A percentile compares a stretch with the other conserved stretches of the same genome.
phyloP scores from a whole-genome alignment of 208 protist genomes.

The Crithidia fasciculata region DNA sequence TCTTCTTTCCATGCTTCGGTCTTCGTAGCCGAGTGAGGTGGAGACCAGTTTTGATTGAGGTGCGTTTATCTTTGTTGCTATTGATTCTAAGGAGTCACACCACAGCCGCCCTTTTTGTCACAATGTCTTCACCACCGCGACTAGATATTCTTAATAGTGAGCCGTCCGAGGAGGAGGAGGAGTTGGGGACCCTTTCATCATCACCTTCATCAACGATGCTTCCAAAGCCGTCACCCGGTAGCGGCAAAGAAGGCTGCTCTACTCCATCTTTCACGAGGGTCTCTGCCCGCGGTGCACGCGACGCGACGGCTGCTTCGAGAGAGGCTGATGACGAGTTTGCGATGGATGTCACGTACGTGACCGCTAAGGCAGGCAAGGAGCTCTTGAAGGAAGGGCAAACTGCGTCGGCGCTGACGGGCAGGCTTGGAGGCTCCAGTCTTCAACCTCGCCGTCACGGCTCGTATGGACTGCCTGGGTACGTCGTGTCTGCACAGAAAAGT shows the following conservation, averaged over 20 bases:
- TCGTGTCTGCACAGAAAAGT: neutral
- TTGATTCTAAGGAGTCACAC: too few relatives aligned
- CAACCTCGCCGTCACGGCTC: neutral
- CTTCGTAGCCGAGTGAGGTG: too few relatives aligned
- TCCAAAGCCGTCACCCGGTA: neutral
- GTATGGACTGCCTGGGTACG: neutral
- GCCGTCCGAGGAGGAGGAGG: conserved; percentile 40
- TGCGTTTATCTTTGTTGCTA: too few relatives aligned
- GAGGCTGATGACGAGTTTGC: conserved; percentile 48
- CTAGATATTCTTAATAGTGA: neutral
- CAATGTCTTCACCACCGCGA: conserved; percentile 3
- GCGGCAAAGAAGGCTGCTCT: neutral
- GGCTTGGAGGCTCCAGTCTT: neutral
- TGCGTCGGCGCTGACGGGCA: neutral
- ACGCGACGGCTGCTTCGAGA: neutral
- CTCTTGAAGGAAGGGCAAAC: neutral
- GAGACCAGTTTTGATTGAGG: too few relatives aligned
- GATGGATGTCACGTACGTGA: conserved; percentile 52
- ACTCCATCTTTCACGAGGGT: neutral
- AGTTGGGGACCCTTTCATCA: conserved; percentile 18
- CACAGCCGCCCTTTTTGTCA: too few relatives aligned
- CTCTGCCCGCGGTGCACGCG: neutral
- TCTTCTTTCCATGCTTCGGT: too few relatives aligned
- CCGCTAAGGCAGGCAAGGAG: conserved; percentile 17
- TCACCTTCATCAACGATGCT: neutral